These are phyloP conservation scores for Aureobasidium namibiae DNA, from an alignment of 2,329 filamentous ascomycete species.

Conservation along the genomic window DNA sequence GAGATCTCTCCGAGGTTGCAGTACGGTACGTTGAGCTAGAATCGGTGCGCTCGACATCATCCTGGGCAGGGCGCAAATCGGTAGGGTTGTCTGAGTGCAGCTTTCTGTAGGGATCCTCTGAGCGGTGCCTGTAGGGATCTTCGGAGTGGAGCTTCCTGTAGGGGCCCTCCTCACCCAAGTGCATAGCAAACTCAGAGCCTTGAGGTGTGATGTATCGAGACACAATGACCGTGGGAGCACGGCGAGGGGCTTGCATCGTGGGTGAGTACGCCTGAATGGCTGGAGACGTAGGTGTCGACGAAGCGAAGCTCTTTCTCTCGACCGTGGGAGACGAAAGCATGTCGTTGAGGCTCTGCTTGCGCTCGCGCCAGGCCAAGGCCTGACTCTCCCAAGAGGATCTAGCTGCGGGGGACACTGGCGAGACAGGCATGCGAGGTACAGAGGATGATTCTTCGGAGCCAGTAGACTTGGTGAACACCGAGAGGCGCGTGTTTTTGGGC, in stretches of 20 bases:
- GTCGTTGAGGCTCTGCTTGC: slow-evolving; percentile 19
- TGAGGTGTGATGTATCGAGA: slow-evolving; percentile 26
- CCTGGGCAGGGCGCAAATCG: slow-evolving; percentile 9
- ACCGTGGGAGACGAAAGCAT: background rate
- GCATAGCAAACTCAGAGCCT: slow-evolving; percentile 13
- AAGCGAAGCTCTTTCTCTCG: background rate
- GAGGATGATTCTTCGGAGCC: background rate
- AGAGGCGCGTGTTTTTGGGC: background rate
- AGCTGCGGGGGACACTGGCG: background rate
- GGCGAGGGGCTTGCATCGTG: background rate
- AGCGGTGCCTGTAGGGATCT: background rate
- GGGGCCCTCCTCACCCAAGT: slow-evolving; percentile 11
- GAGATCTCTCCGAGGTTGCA: slow-evolving; percentile 16
- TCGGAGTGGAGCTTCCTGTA: background rate
- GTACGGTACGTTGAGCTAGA: slow-evolving; percentile 21
- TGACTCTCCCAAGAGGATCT: slow-evolving; percentile 23
- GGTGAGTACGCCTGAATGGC: background rate
- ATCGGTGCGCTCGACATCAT: slow-evolving; percentile 19
- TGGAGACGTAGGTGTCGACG: background rate
- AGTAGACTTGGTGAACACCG: background rate
- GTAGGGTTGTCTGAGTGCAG: slow-evolving; percentile 4
- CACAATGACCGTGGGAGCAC: slow-evolving; percentile 25
- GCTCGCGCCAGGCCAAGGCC: slow-evolving; percentile 23
- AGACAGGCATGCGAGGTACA: background rate
- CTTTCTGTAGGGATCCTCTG: slow-evolving; percentile 1